These are phyloP conservation scores for Amylocystis lapponica DNA, from an alignment of 768 basidiomycete species.

Conservation along the genomic window DNA sequence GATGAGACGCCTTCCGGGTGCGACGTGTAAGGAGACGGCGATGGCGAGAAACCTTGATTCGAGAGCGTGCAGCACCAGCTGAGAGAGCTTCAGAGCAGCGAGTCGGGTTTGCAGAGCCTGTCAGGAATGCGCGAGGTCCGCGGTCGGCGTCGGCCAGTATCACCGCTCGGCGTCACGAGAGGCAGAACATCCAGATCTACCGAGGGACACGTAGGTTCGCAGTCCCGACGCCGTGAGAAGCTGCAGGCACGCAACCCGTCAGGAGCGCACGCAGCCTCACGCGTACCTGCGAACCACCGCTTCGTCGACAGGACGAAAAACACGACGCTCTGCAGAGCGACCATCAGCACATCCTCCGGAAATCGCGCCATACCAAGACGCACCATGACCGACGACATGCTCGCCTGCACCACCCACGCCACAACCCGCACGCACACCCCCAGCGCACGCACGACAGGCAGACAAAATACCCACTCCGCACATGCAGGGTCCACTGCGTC, in stretches of 20 bases:
- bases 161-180: too few species aligned
- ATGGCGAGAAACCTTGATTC: neutral
- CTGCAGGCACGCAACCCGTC: too few species aligned
- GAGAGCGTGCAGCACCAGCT: neutral
- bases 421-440: conserved; percentile 13
- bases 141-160: conserved; percentile 9
- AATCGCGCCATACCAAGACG: conserved; percentile 1
- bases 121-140: conserved; percentile 45
- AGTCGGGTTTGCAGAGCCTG: conserved; percentile 30
- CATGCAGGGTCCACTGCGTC: conserved; percentile 26
- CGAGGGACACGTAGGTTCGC: too few species aligned
- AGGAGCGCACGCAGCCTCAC: too few species aligned
- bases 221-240: too few species aligned
- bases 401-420: conserved; percentile 20
- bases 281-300: too few species aligned
- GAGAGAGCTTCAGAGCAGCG: conserved; percentile 5
- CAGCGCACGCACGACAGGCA: conserved; percentile 24
- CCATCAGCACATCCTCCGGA: neutral
- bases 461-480: conserved; percentile 20
- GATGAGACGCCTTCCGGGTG: neutral
- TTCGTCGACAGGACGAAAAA: neutral
- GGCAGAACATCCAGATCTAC: too few species aligned
- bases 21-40: neutral
- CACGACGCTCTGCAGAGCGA: neutral
- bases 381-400: conserved; percentile 39